phyloP scores from a whole-genome alignment of 306 rosid species.

The Quercus agrifolia region DNA sequence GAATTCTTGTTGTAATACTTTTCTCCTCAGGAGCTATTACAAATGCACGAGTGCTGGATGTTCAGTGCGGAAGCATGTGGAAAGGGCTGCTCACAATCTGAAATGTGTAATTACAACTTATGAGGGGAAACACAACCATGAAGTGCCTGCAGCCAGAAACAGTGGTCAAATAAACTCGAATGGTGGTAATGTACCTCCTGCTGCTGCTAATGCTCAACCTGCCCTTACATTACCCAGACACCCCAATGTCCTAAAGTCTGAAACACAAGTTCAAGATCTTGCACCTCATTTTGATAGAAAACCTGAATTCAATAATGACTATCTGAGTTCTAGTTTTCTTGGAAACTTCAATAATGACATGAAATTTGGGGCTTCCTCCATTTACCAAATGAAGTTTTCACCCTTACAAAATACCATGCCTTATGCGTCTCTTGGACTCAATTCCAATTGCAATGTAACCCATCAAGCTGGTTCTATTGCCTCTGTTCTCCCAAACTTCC shows the following conservation, averaged over 20 bases:
- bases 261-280: conserved; percentile 45
- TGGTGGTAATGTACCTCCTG: conserved; percentile 26
- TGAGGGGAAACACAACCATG: conserved; percentile 89
- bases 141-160: conserved; percentile 76
- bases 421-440: conserved; percentile 45
- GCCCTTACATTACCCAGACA: conserved; percentile 37
- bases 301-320: conserved; percentile 50
- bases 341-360: conserved; percentile 47
- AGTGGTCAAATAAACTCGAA: conserved; percentile 47
- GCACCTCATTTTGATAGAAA: conserved; percentile 58
- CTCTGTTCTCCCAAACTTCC: conserved; percentile 51
- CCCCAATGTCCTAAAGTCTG: conserved; percentile 30
- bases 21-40: conserved; percentile 79
- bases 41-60: conserved; percentile 93
- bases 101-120: conserved; percentile 74
- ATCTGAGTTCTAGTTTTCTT: conserved; percentile 42
- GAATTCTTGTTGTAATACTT: conserved; percentile 3
- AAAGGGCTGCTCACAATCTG: conserved; percentile 79
- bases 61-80: conserved; percentile 82
- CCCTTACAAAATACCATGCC: conserved; percentile 43
- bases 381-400: conserved; percentile 58
- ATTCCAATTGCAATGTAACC: conserved; percentile 27
- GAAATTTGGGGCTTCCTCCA: conserved; percentile 54
- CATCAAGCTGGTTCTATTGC: conserved; percentile 41
- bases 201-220: conserved; percentile 39